A percentile compares a stretch with the other conserved stretches of the same genome.
Conservation (phyloP, 495 filamentous ascomycete genomes). For the Daldinia bambusicola region DNA sequence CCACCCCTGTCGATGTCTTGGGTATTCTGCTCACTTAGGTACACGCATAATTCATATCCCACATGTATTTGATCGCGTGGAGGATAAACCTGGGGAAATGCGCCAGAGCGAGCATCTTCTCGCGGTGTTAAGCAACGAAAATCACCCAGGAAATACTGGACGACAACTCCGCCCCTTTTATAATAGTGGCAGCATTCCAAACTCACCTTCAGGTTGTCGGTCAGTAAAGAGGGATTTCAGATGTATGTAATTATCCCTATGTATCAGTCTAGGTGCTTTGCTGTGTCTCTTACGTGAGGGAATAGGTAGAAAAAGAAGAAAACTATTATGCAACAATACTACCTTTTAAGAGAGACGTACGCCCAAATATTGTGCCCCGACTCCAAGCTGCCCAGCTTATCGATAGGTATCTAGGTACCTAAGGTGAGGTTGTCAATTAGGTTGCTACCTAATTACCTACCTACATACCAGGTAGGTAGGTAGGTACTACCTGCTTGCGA, state of each 20-base stretch:
- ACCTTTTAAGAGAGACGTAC: background rate
- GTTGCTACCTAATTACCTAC: no score
- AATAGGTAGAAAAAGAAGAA: background rate
- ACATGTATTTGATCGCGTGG: background rate
- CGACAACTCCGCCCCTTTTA: background rate
- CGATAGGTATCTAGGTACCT: no score
- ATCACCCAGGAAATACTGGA: background rate
- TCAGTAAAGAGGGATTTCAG: background rate
- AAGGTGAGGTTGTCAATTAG: no score
- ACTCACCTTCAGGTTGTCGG: background rate
- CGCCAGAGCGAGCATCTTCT: background rate
- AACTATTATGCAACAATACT: background rate
- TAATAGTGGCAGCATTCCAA: background rate
- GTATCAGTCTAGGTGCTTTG: no score
- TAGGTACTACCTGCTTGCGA: conserved; percentile 14
- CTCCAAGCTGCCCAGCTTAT: no score
- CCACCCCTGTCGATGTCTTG: background rate
- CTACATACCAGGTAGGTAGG: no score
- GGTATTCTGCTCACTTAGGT: background rate
- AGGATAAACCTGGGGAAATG: conserved; percentile 27
- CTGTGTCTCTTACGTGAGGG: conserved; percentile 1
- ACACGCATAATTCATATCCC: background rate
- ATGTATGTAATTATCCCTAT: background rate
- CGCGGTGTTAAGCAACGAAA: background rate
- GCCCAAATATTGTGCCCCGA: no score